Evolutionary conservation across 129 eudicot genomes (phyloP).

Genomic region (Chrysanthemum seticuspe): DNA sequence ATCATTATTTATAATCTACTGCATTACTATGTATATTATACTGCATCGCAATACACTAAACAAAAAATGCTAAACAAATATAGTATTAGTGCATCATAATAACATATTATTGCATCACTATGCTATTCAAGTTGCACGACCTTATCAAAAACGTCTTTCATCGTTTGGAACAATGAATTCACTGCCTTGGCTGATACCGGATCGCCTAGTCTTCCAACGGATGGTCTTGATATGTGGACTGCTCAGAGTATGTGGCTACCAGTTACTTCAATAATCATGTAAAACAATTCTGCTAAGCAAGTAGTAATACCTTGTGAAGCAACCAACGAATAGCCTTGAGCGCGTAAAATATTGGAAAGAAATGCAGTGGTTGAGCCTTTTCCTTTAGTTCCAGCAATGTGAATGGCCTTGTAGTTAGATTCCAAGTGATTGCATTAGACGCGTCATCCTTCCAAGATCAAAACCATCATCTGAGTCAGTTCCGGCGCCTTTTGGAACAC

Average conservation of each 20-base stretch:
- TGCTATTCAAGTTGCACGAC: too few species aligned
- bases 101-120: too few species aligned
- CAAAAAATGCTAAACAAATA: too few species aligned
- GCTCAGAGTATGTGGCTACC: conserved; percentile 37
- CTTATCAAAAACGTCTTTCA: too few species aligned
- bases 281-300: neutral
- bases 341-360: conserved; percentile 77
- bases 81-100: too few species aligned
- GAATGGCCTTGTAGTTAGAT: conserved; percentile 77
- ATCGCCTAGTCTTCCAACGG: conserved; percentile 61
- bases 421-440: conserved; percentile 70
- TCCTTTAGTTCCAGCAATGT: conserved; percentile 97
- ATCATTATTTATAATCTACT: too few species aligned
- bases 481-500: conserved; percentile 91
- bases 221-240: conserved; percentile 91
- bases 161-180: too few species aligned
- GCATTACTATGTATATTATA: too few species aligned
- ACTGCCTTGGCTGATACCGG: conserved; percentile 55
- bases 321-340: conserved; percentile 88
- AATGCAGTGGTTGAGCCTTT: conserved; percentile 97
- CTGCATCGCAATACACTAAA: too few species aligned
- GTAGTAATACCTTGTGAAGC: conserved; percentile 72
- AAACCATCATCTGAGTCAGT: conserved; percentile 88
- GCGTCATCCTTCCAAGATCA: conserved; percentile 86
- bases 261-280: neutral